Percentiles rank a stretch among this genome's conserved stretches.
These are phyloP conservation scores for Amphibolis antarctica DNA, from an alignment of 106 monocot genomes.

Conservation along the genomic window DNA sequence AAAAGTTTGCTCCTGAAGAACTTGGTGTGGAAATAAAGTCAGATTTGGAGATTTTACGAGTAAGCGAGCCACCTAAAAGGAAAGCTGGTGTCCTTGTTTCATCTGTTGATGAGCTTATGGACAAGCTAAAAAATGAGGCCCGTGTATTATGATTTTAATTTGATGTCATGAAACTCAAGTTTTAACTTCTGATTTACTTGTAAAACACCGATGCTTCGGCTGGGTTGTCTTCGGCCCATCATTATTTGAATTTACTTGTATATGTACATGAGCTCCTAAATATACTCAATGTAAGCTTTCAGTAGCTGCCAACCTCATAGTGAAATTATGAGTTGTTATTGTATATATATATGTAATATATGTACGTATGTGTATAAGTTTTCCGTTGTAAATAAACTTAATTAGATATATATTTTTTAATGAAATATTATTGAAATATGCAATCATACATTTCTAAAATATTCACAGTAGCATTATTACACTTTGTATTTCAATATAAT, in stretches of 20 bases:
- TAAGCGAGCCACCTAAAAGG: conserved; percentile 80
- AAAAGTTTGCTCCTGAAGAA: conserved; percentile 66
- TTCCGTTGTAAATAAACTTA: too few species aligned
- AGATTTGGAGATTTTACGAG: conserved; percentile 72
- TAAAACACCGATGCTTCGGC: not conserved
- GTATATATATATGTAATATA: too few species aligned
- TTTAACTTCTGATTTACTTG: not conserved
- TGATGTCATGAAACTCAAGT: not conserved
- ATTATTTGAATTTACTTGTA: not conserved
- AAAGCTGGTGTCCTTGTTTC: conserved; percentile 83
- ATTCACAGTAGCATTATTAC: too few species aligned
- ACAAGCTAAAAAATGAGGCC: conserved; percentile 83
- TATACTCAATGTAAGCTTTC: not conserved
- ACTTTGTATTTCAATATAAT: too few species aligned
- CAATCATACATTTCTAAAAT: too few species aligned
- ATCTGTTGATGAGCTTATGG: conserved; percentile 81
- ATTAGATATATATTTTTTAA: too few species aligned
- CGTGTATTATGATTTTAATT: conserved; percentile 39
- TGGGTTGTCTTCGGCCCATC: not conserved
- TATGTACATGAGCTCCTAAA: not conserved
- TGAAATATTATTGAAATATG: too few species aligned
- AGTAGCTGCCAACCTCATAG: too few species aligned
- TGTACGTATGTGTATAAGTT: too few species aligned
- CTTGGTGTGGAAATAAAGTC: conserved; percentile 73
- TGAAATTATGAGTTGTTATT: too few species aligned